A percentile compares a stretch with the other conserved stretches of the same genome.
Conservation (phyloP, 306 rosid species). For the Quercus dentata region DNA sequence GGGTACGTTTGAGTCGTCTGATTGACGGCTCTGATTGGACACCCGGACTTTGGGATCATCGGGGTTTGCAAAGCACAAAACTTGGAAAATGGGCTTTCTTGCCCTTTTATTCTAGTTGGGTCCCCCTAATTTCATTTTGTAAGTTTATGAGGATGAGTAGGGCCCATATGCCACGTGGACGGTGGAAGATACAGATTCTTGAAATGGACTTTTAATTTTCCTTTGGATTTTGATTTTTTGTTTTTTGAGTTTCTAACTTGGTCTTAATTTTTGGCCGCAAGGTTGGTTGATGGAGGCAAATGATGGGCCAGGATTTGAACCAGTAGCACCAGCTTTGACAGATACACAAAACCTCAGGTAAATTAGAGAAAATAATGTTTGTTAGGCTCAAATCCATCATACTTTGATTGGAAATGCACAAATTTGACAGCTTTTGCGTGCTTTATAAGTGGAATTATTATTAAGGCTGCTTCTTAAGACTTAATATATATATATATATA, state of each 20-base stretch:
- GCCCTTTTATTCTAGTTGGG: not conserved
- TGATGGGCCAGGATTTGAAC: constrained; percentile 7
- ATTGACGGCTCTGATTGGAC: constrained; percentile 16
- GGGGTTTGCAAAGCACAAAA: not conserved
- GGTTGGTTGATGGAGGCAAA: constrained; percentile 44
- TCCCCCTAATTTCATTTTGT: not conserved
- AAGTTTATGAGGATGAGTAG: not conserved
- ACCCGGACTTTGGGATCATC: constrained; percentile 7
- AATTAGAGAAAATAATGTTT: not conserved
- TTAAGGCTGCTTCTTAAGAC: too few relatives aligned
- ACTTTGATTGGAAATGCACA: too few relatives aligned
- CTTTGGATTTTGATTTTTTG: not conserved
- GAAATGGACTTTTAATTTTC: not conserved
- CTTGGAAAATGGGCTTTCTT: not conserved
- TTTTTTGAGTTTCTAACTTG: not conserved
- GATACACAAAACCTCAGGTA: constrained; percentile 52
- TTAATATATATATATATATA: too few relatives aligned
- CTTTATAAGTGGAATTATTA: too few relatives aligned
- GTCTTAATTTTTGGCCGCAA: constrained; percentile 20
- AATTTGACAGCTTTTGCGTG: too few relatives aligned
- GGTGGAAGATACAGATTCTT: constrained; percentile 10
- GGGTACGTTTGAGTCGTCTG: constrained; percentile 11
- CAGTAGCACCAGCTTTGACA: constrained; percentile 17
- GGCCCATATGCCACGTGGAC: constrained; percentile 39
- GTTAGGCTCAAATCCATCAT: too few relatives aligned